Conservation (phyloP, 2,329 filamentous ascomycete species). For the Beauveria medogensis region DNA sequence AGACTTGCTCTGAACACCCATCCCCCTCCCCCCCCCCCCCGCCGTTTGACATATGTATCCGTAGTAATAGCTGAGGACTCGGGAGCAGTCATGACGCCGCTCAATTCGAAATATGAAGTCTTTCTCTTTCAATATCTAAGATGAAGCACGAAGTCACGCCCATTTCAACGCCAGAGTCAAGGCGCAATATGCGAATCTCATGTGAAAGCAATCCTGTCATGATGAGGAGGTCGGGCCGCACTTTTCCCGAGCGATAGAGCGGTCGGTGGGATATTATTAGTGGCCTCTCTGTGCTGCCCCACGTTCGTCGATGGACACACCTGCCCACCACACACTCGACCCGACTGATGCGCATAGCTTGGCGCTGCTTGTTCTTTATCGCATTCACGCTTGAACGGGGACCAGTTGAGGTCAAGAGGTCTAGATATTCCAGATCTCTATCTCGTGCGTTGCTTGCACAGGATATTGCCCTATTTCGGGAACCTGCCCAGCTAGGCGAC, state of each 20-base stretch:
- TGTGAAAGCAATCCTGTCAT: not conserved
- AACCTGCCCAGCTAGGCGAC: conserved; percentile 20
- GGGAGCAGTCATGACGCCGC: not conserved
- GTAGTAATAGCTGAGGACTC: not conserved
- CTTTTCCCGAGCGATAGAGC: conserved; percentile 7
- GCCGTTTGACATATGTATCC: not conserved
- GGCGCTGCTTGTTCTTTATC: conserved; percentile 2
- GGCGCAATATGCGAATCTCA: not conserved
- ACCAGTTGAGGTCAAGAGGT: not conserved
- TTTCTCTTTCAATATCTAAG: too few relatives aligned
- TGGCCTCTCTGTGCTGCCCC: conserved; percentile 10
- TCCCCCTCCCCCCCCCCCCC: not conserved
- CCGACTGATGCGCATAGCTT: conserved; percentile 8
- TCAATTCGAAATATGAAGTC: too few relatives aligned
- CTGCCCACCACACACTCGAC: not conserved
- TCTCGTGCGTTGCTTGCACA: not conserved
- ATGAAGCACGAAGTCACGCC: not conserved
- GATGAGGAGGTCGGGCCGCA: conserved; percentile 2
- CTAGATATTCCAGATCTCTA: not conserved
- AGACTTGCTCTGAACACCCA: not conserved
- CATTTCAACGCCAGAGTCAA: not conserved
- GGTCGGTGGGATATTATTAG: not conserved
- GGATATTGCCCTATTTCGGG: not conserved
- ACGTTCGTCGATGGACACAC: conserved; percentile 3
- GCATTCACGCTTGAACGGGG: not conserved